Conservation (phyloP, 192 early-diverging fungal species). For the Umbelopsis ramanniana region DNA sequence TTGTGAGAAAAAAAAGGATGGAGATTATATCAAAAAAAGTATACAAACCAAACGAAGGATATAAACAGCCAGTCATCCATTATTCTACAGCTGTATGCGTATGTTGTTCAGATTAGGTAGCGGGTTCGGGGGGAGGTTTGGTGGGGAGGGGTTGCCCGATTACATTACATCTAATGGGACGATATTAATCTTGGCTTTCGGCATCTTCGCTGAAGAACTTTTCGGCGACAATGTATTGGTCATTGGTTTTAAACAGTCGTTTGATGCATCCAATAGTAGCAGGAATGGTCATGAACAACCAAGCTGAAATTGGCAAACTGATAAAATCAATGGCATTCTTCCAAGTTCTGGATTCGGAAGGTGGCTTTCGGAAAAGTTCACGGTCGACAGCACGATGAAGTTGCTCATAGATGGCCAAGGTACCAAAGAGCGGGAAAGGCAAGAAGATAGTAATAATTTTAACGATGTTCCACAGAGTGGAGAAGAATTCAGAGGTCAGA, state of each 20-base stretch:
- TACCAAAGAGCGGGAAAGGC: slow-evolving; percentile 49
- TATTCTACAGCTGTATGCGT: slow-evolving; percentile 9
- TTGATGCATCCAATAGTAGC: slow-evolving; percentile 49
- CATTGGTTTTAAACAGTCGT: slow-evolving; percentile 37
- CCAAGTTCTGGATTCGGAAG: slow-evolving; percentile 43
- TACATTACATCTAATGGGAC: slow-evolving; percentile 20
- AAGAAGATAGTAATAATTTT: slow-evolving; percentile 46
- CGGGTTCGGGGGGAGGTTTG: too few species aligned
- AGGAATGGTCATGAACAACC: slow-evolving; percentile 56
- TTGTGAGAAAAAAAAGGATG: neutral
- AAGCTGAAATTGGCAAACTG: slow-evolving; percentile 49
- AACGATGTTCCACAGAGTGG: slow-evolving; percentile 46
- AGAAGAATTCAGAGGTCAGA: slow-evolving; percentile 43
- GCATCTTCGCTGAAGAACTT: slow-evolving; percentile 42
- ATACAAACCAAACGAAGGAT: slow-evolving; percentile 25
- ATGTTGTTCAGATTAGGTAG: slow-evolving; percentile 21
- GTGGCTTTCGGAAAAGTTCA: slow-evolving; percentile 47
- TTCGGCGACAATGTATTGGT: slow-evolving; percentile 48
- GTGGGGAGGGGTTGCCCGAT: slow-evolving; percentile 7
- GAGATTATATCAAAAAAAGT: slow-evolving; percentile 19
- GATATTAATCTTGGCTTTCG: slow-evolving; percentile 22
- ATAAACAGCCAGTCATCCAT: slow-evolving; percentile 18
- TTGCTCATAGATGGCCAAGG: slow-evolving; percentile 48
- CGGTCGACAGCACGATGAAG: slow-evolving; percentile 47
- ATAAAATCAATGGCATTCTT: slow-evolving; percentile 43